These are phyloP conservation scores for Thymus quinquecostatus DNA, from an alignment of 257 asterid species.

Conservation along the genomic window DNA sequence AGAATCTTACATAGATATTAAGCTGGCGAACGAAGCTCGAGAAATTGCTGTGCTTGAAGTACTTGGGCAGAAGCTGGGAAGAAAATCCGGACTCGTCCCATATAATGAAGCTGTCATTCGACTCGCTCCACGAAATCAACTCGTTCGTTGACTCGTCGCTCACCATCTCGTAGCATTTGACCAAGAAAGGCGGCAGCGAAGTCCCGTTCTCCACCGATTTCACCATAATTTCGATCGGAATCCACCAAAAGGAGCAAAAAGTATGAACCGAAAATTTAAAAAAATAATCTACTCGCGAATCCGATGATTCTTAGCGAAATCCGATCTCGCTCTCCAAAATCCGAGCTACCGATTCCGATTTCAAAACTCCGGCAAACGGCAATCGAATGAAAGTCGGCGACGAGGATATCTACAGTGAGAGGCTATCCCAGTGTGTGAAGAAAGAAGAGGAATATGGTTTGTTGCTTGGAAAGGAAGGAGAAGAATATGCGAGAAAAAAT, in stretches of 20 bases:
- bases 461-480: slow-evolving; percentile 36
- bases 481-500: slow-evolving; percentile 14
- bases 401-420: background rate
- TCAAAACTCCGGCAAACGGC: background rate
- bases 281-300: background rate
- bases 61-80: slow-evolving; percentile 72
- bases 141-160: slow-evolving; percentile 75
- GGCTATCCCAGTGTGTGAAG: background rate
- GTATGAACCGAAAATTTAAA: background rate
- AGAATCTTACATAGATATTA: slow-evolving; percentile 76
- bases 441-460: slow-evolving; percentile 11
- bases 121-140: slow-evolving; percentile 77
- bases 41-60: slow-evolving; percentile 92
- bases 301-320: background rate
- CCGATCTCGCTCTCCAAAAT: slow-evolving; percentile 12
- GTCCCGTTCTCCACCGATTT: slow-evolving; percentile 76
- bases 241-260: background rate
- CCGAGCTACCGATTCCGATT: background rate
- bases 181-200: slow-evolving; percentile 79
- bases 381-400: background rate
- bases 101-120: slow-evolving; percentile 70
- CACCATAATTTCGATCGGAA: slow-evolving; percentile 58
- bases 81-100: slow-evolving; percentile 71
- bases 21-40: slow-evolving; percentile 95
- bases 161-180: slow-evolving; percentile 89